phyloP scores from a whole-genome alignment of 2,329 filamentous ascomycete genomes.

The Talaromyces pinophilus region DNA sequence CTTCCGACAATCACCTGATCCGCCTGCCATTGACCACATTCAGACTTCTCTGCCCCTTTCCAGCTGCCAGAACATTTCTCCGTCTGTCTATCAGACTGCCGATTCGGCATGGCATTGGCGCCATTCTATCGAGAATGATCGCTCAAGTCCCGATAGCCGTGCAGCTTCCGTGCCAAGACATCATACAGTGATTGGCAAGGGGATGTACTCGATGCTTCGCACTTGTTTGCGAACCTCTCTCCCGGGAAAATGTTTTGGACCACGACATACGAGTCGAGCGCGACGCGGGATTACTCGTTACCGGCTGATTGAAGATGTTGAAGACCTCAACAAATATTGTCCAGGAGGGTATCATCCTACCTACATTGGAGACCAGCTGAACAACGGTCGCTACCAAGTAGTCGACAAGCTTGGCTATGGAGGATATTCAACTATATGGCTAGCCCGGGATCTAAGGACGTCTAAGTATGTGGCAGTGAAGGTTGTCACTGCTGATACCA shows the following conservation, averaged over 20 bases:
- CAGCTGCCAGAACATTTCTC: neutral
- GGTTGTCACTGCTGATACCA: too few species aligned
- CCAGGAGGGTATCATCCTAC: neutral
- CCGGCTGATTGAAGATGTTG: neutral
- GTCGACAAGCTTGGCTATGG: too few species aligned
- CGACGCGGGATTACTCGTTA: neutral
- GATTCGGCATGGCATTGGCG: neutral
- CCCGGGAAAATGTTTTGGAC: neutral
- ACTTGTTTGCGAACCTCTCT: neutral
- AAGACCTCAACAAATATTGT: too few species aligned
- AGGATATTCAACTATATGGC: too few species aligned
- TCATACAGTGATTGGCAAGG: too few species aligned
- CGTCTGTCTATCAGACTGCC: neutral
- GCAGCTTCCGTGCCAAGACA: neutral
- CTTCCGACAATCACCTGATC: conserved; percentile 1
- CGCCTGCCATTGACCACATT: neutral
- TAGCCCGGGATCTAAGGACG: too few species aligned
- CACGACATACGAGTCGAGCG: neutral
- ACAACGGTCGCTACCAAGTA: neutral
- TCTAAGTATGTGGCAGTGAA: too few species aligned
- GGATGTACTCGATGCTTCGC: neutral
- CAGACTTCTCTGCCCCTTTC: neutral
- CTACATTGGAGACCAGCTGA: neutral
- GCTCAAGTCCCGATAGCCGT: neutral
- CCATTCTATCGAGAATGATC: neutral